Base-by-base conservation (phyloP, 148 eudicot genomes). In the Pharnaceum exiguum region DNA sequence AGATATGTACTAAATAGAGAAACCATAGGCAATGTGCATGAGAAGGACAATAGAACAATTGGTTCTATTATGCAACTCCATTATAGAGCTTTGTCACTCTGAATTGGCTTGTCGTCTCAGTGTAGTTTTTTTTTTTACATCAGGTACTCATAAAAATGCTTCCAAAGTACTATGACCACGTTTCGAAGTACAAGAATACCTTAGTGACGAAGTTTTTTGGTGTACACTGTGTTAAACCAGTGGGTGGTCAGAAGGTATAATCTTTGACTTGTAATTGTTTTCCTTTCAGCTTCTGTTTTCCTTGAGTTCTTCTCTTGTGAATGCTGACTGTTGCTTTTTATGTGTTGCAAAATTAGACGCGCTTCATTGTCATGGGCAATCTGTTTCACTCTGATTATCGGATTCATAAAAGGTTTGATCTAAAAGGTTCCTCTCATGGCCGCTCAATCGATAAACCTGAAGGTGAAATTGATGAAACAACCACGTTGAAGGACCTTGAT, bases 301-400 rank as follows among this genome's bases (percentile, higher is more conserved):
- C n/a, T n/a, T n/a, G n/a, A n/a, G n/a, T n/a, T 35, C 38, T 35
- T 35, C 12, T 35, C 7, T 35, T 7, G 38, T 12, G 31, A 40
- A 69, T 46, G 10, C 50, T 70, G 38, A 62, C 33, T 62, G 18
- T 55, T 63, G 22, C 31, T 10, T 1, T 35, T 1, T 31, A 11
- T 55, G 24, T 39, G 32, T 22, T 62, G 63, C 36, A 51, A 31
- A 45, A 37, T 29, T 62, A 93, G 98, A 88, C 90, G 0, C 86
- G 98, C 40, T 93, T 93, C 67, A 79, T 93, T 51, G 98, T 93
- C 50, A 93, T 93, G 98, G 98, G 96, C 16, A 93, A 93, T 71
- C 52, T 93, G 66, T 93, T 88, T 65, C 88, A 89, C 68, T 85
- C 98, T 0, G 96, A 85, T 43, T 86, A 88, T 66, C 86, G 83